Conservation (phyloP, 2,329 filamentous ascomycete genomes). For the Mycosphaerella sp. region DNA sequence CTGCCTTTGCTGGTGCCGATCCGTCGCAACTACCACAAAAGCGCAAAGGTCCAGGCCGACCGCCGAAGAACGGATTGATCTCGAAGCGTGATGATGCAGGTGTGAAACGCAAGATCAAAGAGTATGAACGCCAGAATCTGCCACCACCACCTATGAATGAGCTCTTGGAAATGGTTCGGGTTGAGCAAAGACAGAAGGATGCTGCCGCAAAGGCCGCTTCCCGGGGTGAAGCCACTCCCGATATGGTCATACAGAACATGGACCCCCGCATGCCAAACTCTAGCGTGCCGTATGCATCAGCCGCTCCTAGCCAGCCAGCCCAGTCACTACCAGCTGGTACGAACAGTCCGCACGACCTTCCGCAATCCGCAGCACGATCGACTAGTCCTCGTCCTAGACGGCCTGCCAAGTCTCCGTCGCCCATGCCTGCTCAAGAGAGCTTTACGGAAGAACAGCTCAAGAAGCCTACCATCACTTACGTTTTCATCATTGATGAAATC, state of each 20-base stretch:
- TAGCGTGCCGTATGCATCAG: slow-evolving; percentile 4
- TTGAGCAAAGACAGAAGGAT: slow-evolving; percentile 35
- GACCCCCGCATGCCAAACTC: slow-evolving; percentile 8
- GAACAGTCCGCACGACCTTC: slow-evolving; percentile 9
- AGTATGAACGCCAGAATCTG: slow-evolving; percentile 32
- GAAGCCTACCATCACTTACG: slow-evolving; percentile 59
- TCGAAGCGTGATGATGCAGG: slow-evolving; percentile 59
- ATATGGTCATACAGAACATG: slow-evolving; percentile 14
- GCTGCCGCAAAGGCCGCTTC: slow-evolving; percentile 24
- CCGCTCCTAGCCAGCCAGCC: slow-evolving; percentile 4
- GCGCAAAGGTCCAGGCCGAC: slow-evolving; percentile 70
- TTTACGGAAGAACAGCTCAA: slow-evolving; percentile 68
- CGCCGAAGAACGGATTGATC: slow-evolving; percentile 77
- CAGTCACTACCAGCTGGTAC: slow-evolving; percentile 1
- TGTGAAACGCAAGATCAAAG: slow-evolving; percentile 33
- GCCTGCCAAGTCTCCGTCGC: slow-evolving; percentile 47
- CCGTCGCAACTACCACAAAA: slow-evolving; percentile 47
- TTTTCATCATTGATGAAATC: slow-evolving; percentile 57
- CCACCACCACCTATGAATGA: slow-evolving; percentile 27
- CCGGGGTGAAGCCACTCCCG: slow-evolving; percentile 24
- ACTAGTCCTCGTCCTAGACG: slow-evolving; percentile 11
- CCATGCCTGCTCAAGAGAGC: slow-evolving; percentile 57
- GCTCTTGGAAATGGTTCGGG: slow-evolving; percentile 31
- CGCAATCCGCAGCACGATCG: neutral
- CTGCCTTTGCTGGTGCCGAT: slow-evolving; percentile 29